These are phyloP conservation scores for Cystofilobasidium capitatum DNA, from an alignment of 768 basidiomycete genomes.

Conservation along the genomic window DNA sequence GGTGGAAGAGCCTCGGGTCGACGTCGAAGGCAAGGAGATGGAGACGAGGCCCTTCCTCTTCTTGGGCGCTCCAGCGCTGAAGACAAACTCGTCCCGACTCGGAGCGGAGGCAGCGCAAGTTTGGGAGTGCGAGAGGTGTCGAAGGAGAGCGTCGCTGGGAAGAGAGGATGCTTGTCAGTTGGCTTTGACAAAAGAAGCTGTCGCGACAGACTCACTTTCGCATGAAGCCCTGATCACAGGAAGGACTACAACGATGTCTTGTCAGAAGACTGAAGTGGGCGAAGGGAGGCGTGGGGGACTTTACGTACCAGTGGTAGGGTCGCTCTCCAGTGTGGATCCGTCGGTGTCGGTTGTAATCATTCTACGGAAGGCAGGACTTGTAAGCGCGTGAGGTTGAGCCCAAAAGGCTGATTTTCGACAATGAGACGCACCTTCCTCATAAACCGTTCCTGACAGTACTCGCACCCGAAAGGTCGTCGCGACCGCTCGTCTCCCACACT, in stretches of 20 bases:
- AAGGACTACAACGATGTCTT: not conserved
- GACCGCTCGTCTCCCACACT: not conserved
- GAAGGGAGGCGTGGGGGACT: not conserved
- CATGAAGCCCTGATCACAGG: conserved; percentile 5
- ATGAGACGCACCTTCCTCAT: conserved; percentile 12
- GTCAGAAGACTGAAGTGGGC: too few relatives aligned
- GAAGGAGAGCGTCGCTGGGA: conserved; percentile 21
- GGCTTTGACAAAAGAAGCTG: not conserved
- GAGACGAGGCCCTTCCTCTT: conserved; percentile 2
- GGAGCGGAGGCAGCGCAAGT: conserved; percentile 7
- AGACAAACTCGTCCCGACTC: conserved; percentile 9
- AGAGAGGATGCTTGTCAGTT: not conserved
- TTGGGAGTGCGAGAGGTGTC: conserved; percentile 9
- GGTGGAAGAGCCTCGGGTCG: not conserved
- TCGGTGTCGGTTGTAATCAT: conserved; percentile 11
- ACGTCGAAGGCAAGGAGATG: conserved; percentile 24
- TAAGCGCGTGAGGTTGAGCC: not conserved
- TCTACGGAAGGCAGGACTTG: not conserved
- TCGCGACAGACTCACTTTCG: not conserved
- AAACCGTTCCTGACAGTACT: conserved; percentile 17
- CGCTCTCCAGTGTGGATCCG: conserved; percentile 19
- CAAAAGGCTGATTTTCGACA: not conserved
- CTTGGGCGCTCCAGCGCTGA: not conserved
- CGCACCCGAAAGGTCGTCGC: conserved; percentile 7
- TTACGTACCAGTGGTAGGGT: conserved; percentile 9